Conservation (phyloP, 2,329 filamentous ascomycete species). For the Dothidotthia symphoricarpi region DNA sequence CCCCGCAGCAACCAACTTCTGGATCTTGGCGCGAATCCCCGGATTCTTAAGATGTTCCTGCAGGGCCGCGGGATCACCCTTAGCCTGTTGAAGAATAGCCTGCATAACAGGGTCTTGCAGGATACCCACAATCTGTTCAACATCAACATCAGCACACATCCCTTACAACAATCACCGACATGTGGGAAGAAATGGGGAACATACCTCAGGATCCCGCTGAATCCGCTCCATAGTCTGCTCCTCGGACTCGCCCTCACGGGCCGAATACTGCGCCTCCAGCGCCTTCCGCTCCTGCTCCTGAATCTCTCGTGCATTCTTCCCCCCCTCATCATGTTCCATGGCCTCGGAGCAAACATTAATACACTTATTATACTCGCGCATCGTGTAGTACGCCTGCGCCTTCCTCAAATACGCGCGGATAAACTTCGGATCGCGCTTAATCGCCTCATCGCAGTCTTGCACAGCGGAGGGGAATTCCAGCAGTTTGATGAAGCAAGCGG, state of each 20-base stretch:
- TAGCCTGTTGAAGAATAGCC: slow-evolving; percentile 92
- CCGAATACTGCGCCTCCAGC: slow-evolving; percentile 81
- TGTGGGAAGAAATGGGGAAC: slow-evolving; percentile 31
- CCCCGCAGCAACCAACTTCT: slow-evolving; percentile 90
- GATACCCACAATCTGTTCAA: slow-evolving; percentile 71
- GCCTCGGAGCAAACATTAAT: slow-evolving; percentile 87
- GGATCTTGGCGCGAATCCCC: slow-evolving; percentile 79
- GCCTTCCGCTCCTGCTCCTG: slow-evolving; percentile 94
- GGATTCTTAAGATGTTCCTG: slow-evolving; percentile 98
- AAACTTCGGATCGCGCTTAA: slow-evolving; percentile 87
- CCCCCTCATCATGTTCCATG: slow-evolving; percentile 69
- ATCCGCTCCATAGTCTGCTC: slow-evolving; percentile 92
- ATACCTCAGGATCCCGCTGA: slow-evolving; percentile 83
- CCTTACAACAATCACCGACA: no score
- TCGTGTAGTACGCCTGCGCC: slow-evolving; percentile 90
- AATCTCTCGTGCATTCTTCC: slow-evolving; percentile 86
- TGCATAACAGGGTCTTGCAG: slow-evolving; percentile 98
- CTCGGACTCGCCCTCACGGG: slow-evolving; percentile 91
- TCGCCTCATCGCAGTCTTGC: slow-evolving; percentile 86
- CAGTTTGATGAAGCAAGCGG: slow-evolving; percentile 93
- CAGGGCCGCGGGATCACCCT: slow-evolving; percentile 85
- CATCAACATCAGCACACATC: no score
- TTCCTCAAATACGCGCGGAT: slow-evolving; percentile 96
- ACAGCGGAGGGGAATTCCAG: slow-evolving; percentile 93
- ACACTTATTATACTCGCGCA: slow-evolving; percentile 97